Evolutionary conservation across 2,329 filamentous ascomycete genomes (phyloP).

Genomic region (Claviceps cyperi): DNA sequence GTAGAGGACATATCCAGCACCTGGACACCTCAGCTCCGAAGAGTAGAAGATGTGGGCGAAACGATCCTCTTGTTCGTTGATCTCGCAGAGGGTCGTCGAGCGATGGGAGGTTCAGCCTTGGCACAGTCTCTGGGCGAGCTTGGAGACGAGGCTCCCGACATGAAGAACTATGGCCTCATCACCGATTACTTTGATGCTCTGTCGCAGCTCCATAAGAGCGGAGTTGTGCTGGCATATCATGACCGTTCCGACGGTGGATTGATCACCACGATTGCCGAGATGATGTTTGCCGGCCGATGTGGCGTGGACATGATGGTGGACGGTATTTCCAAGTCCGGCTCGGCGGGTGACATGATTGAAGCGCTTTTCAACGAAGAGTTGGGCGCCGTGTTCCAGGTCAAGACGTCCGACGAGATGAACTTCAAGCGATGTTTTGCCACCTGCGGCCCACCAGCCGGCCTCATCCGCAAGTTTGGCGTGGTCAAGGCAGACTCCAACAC

Average conservation of each 20-base stretch:
- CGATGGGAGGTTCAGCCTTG: constrained; percentile 79
- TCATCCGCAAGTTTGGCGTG: constrained; percentile 73
- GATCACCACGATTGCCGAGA: constrained; percentile 80
- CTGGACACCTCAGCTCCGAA: constrained; percentile 82
- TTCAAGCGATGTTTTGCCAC: constrained; percentile 88
- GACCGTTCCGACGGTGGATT: constrained; percentile 88
- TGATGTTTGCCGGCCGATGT: constrained; percentile 95
- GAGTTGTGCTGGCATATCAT: constrained; percentile 76
- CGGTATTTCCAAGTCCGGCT: constrained; percentile 47
- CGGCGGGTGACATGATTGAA: constrained; percentile 51
- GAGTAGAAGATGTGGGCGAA: constrained; percentile 77
- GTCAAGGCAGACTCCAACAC: constrained; percentile 56
- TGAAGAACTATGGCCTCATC: constrained; percentile 66
- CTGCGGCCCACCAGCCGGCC: constrained; percentile 65
- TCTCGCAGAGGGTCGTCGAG: constrained; percentile 64
- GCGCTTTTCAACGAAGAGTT: constrained; percentile 92
- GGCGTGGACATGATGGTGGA: constrained; percentile 79
- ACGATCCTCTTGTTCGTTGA: constrained; percentile 84
- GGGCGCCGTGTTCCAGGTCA: constrained; percentile 89
- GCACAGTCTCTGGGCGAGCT: constrained; percentile 81
- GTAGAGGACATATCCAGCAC: constrained; percentile 73
- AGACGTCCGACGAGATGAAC: constrained; percentile 65
- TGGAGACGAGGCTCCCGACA: constrained; percentile 73
- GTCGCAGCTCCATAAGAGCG: constrained; percentile 42
- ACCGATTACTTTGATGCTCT: constrained; percentile 88